A percentile compares a stretch with the other conserved stretches of the same genome.
These are phyloP conservation scores for Hypoxylon perforatum DNA, from an alignment of 495 filamentous ascomycete genomes.

Conservation along the genomic window DNA sequence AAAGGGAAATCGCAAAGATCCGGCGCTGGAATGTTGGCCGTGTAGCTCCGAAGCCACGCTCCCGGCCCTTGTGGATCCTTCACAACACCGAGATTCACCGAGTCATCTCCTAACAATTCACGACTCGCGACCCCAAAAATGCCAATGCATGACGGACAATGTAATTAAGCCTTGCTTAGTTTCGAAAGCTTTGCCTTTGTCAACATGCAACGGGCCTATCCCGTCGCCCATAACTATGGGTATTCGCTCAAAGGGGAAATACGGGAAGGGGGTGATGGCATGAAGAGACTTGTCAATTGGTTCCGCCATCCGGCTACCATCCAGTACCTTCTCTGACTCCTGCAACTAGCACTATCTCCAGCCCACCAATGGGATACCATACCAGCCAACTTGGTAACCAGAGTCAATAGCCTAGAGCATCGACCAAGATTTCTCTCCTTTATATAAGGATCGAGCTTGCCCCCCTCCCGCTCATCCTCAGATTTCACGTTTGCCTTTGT, in stretches of 20 bases:
- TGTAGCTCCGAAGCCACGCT: slow-evolving; percentile 35
- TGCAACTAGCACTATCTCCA: slow-evolving; percentile 16
- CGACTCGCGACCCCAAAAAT: slow-evolving; percentile 24
- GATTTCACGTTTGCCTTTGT: background rate
- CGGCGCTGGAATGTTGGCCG: slow-evolving; percentile 33
- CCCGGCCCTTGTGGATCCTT: slow-evolving; percentile 39
- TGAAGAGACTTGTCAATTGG: slow-evolving; percentile 6
- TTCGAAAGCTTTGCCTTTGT: slow-evolving; percentile 22
- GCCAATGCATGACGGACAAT: slow-evolving; percentile 6
- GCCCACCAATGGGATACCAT: slow-evolving; percentile 24
- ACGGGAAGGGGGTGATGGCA: no score
- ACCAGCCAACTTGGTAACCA: background rate
- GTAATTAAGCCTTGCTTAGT: slow-evolving; percentile 28
- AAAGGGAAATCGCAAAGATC: slow-evolving; percentile 1
- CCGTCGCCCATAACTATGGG: slow-evolving; percentile 32
- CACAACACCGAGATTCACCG: slow-evolving; percentile 39
- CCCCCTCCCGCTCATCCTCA: slow-evolving; percentile 19
- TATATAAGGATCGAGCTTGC: slow-evolving; percentile 39
- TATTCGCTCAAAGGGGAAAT: slow-evolving; percentile 31
- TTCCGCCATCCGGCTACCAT: slow-evolving; percentile 35
- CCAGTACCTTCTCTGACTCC: slow-evolving; percentile 32
- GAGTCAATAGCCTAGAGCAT: slow-evolving; percentile 13
- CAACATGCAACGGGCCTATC: slow-evolving; percentile 20
- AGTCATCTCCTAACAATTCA: slow-evolving; percentile 31
- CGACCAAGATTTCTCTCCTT: slow-evolving; percentile 10